Evolutionary conservation across 208 protist species (phyloP), one percentile per base, ranked within the genome.

Genomic region (Crithidia brevicula): DNA sequence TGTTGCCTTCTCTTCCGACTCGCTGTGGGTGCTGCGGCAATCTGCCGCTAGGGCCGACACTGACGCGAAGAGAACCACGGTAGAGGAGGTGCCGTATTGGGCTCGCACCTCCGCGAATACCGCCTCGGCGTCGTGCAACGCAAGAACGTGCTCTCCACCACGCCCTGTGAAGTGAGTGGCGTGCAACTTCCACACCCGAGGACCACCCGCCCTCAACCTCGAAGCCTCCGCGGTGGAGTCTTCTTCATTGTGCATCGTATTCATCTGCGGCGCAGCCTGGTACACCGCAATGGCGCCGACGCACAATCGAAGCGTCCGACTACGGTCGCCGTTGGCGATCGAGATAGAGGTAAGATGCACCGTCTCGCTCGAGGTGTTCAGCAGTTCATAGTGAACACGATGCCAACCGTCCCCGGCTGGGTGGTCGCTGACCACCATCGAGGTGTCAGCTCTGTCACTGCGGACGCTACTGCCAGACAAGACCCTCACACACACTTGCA

Each of bases 211-310:
- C 4, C 15, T 1, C 31, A 65, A 13, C 33, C 52, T 20, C 4
- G 57, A 63, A 2, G 6, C 4, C 20, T 60, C 36, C n/a, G 36
- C 1, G 22, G 13, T 6, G 0, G 36, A n/a, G 20, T 23, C 36
- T 1, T 16, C 36, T 20, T 31, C 36, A 23, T 34, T 22, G 13
- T 11, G 11, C 23, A 6, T 18, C 13, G 20, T 13, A 13, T 10
- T 0, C 13, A 30, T 10, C 28, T 16, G 0, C 25, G 27, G 4
- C 2, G 36, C 11, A 0, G n/a, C n/a, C 15, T 67, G 74, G 43
- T 28, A 58, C 20, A 67, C 18, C 11, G 62, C 74, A 15, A 91
- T 25, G 13, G 69, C 85, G 23, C 85, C 85, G 7, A 91, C 28
- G 34, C 65, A 72, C 58, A 82, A 79, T 11, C 9, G 23, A 22